Conservation (phyloP, 805 yeast genomes). For the Suhomyces canberraensis region DNA sequence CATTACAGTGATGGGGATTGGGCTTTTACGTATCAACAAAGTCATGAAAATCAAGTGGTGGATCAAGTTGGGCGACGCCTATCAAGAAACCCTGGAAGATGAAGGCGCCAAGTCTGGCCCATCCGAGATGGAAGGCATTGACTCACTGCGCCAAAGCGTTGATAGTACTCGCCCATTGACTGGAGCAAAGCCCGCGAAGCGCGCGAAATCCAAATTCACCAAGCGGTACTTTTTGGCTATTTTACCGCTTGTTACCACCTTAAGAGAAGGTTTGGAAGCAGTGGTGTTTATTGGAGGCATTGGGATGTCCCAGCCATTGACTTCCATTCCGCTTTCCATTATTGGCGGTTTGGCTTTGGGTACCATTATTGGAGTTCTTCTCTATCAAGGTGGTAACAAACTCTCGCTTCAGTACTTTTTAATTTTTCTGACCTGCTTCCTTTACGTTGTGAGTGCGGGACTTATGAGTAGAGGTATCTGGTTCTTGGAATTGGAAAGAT, state of each 20-base stretch:
- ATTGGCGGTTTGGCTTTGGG: slow-evolving; percentile 30
- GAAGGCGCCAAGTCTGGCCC: slow-evolving; percentile 1
- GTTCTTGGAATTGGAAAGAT: slow-evolving; percentile 40
- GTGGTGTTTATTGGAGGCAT: slow-evolving; percentile 43
- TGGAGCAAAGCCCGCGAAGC: not conserved
- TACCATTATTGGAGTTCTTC: slow-evolving; percentile 28
- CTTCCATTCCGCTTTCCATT: slow-evolving; percentile 32
- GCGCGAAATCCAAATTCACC: slow-evolving; percentile 9
- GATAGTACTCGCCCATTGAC: slow-evolving; percentile 13
- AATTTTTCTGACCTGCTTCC: slow-evolving; percentile 37
- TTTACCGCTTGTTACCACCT: slow-evolving; percentile 25
- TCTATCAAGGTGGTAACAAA: slow-evolving; percentile 41
- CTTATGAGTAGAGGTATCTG: slow-evolving; percentile 44
- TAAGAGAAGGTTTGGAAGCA: slow-evolving; percentile 35
- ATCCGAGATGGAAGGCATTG: slow-evolving; percentile 2
- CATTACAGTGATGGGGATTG: slow-evolving; percentile 84
- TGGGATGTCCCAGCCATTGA: slow-evolving; percentile 35
- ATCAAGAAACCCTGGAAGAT: slow-evolving; percentile 13
- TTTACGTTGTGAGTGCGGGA: slow-evolving; percentile 44
- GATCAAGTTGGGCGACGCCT: slow-evolving; percentile 44
- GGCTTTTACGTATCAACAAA: slow-evolving; percentile 75
- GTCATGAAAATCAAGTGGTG: slow-evolving; percentile 76
- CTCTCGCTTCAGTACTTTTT: slow-evolving; percentile 42
- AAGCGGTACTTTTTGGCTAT: slow-evolving; percentile 24
- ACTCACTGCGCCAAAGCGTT: slow-evolving; percentile 8